Conservation (phyloP, 2,329 filamentous ascomycete species). For the Paecilomyces variotii region DNA sequence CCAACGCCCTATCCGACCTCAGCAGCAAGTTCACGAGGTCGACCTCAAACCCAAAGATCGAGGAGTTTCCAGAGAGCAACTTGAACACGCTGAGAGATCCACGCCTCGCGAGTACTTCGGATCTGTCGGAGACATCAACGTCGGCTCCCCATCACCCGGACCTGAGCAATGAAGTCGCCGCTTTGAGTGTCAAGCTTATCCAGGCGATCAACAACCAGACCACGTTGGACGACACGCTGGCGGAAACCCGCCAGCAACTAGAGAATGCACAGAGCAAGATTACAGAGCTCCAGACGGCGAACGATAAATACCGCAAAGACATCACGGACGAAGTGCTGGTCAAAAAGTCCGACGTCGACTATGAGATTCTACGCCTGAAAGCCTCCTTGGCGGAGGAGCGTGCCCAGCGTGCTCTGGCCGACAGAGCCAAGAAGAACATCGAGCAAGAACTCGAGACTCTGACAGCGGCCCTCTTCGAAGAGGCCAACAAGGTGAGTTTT, state of each 20-base stretch:
- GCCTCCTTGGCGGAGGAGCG: conserved; percentile 58
- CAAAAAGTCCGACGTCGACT: conserved; percentile 63
- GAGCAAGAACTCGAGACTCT: conserved; percentile 87
- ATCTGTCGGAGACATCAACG: conserved; percentile 24
- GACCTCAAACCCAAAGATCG: conserved; percentile 18
- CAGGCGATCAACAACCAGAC: conserved; percentile 97
- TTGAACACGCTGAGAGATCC: conserved; percentile 42
- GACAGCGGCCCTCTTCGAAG: conserved; percentile 90
- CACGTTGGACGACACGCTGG: conserved; percentile 77
- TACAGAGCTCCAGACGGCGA: conserved; percentile 59
- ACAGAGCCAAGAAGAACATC: conserved; percentile 78
- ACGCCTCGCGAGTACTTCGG: conserved; percentile 26
- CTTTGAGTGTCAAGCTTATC: conserved; percentile 89
- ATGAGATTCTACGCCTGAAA: conserved; percentile 56
- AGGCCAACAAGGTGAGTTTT: conserved; percentile 70
- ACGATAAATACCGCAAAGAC: conserved; percentile 60
- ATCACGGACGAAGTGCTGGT: conserved; percentile 69
- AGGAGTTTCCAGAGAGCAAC: conserved; percentile 28
- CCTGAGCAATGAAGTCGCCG: conserved; percentile 69
- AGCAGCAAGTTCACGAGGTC: conserved; percentile 17
- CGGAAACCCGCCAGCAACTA: conserved; percentile 73
- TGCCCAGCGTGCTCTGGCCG: conserved; percentile 54
- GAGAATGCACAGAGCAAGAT: conserved; percentile 63
- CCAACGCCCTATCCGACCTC: conserved; percentile 32
- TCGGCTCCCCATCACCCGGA: conserved; percentile 47